Evolutionary conservation across 108 stramenopile species (phyloP).

Genomic region (Pseudonitzschia multiseries): DNA sequence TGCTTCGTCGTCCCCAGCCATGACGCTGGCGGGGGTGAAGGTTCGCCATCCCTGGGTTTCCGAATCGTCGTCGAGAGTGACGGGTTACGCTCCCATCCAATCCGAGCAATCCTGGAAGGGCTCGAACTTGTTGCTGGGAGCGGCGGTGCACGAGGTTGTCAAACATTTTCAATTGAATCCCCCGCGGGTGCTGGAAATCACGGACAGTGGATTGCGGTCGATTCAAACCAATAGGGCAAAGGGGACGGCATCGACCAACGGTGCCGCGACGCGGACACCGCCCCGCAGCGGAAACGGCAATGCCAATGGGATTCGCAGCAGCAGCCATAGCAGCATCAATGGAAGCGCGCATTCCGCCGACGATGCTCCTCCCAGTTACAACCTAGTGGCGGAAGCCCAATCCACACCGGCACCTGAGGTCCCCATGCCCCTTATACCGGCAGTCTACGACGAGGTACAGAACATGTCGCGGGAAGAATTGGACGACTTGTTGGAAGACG

Average conservation of each 20-base stretch:
- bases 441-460: slow-evolving; percentile 54
- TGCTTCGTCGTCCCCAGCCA: slow-evolving; percentile 43
- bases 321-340: too few species aligned
- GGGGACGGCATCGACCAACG: background rate
- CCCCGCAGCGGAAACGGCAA: slow-evolving; percentile 16
- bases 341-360: background rate
- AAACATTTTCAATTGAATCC: slow-evolving; percentile 81
- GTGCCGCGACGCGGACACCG: slow-evolving; percentile 3
- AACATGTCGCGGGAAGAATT: slow-evolving; percentile 49
- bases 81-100: slow-evolving; percentile 62
- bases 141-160: slow-evolving; percentile 74
- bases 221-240: slow-evolving; percentile 45
- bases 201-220: slow-evolving; percentile 45
- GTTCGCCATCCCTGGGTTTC: slow-evolving; percentile 70
- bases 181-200: slow-evolving; percentile 65
- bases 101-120: slow-evolving; percentile 56
- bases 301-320: slow-evolving; percentile 4
- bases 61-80: slow-evolving; percentile 53
- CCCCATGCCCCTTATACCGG: slow-evolving; percentile 60
- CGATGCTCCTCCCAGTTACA: slow-evolving; percentile 43
- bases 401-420: slow-evolving; percentile 32
- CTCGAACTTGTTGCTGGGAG: slow-evolving; percentile 52
- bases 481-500: slow-evolving; percentile 51
- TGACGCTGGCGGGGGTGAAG: slow-evolving; percentile 79
- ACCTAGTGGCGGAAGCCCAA: slow-evolving; percentile 16